Percentiles rank a stretch among this genome's conserved stretches.
phyloP scores from a whole-genome alignment of 2,329 filamentous ascomycete species.

The Aspergillus bombycis region DNA sequence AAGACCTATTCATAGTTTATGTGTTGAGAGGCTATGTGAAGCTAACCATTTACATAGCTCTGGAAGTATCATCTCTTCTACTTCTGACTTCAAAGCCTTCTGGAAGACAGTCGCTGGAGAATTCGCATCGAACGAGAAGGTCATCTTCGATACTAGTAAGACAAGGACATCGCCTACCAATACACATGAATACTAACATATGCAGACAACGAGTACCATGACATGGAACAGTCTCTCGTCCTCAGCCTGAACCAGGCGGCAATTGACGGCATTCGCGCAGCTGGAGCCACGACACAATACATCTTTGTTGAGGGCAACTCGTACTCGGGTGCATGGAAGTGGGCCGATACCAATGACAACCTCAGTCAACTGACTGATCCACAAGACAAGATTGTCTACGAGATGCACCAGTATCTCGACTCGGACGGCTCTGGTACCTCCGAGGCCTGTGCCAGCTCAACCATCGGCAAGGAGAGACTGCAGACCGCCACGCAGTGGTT shows the following conservation, averaged over 20 bases:
- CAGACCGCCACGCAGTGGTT: conserved; percentile 58
- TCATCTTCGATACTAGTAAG: conserved; percentile 64
- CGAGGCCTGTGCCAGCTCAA: conserved; percentile 53
- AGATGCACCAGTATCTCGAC: conserved; percentile 67
- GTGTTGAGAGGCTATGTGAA: not conserved
- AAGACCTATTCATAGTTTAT: conserved; percentile 8
- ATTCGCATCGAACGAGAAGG: conserved; percentile 58
- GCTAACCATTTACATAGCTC: conserved; percentile 9
- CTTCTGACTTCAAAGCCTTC: conserved; percentile 58
- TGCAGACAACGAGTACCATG: conserved; percentile 65
- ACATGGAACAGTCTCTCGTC: conserved; percentile 63
- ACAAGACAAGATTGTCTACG: conserved; percentile 58
- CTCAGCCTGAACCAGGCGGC: conserved; percentile 66
- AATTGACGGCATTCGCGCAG: conserved; percentile 62
- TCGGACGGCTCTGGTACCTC: conserved; percentile 57
- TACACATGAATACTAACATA: not conserved
- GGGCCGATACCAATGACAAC: conserved; percentile 48
- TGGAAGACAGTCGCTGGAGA: conserved; percentile 59
- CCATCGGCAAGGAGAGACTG: conserved; percentile 58
- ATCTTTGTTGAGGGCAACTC: conserved; percentile 63
- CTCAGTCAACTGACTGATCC: conserved; percentile 56
- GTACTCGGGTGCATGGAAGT: conserved; percentile 53
- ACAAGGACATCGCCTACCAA: not conserved
- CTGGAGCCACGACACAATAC: conserved; percentile 60
- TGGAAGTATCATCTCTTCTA: conserved; percentile 40